These are phyloP conservation scores for Wallacemonas sp. DNA, from an alignment of 208 protist genomes.

Conservation along the genomic window DNA sequence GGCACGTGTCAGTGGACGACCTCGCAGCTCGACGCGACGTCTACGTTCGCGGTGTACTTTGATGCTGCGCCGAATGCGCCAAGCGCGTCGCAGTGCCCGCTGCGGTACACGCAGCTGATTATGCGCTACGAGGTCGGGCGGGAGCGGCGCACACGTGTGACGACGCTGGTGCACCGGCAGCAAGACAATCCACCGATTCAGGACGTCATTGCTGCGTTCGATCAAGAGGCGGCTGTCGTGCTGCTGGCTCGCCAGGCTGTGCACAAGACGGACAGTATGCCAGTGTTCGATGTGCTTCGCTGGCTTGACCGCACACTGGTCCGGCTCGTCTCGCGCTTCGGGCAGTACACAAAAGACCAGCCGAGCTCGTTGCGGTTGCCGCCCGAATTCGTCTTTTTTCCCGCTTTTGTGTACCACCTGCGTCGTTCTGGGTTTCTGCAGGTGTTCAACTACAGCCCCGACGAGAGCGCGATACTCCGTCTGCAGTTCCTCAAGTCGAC, in stretches of 20 bases:
- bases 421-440: conserved; percentile 96
- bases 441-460: conserved; percentile 97
- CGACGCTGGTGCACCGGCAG: conserved; percentile 71
- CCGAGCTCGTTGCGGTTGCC: conserved; percentile 90
- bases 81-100: conserved; percentile 16
- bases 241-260: conserved; percentile 97
- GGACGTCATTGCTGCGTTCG: conserved; percentile 90
- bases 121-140: conserved; percentile 95
- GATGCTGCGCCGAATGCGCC: conserved; percentile 83
- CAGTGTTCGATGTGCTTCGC: conserved; percentile 96
- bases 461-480: conserved; percentile 98
- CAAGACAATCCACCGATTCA: conserved; percentile 46
- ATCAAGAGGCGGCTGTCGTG: conserved; percentile 97
- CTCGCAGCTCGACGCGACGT: conserved; percentile 91
- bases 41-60: conserved; percentile 97
- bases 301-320: conserved; percentile 99
- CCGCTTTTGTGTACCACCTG: conserved; percentile 99
- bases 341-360: conserved; percentile 91
- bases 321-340: conserved; percentile 96
- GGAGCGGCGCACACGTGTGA: conserved; percentile 85
- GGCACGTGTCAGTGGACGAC: conserved; percentile 97
- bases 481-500: conserved; percentile 95
- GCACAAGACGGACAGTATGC: conserved; percentile 95
- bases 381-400: conserved; percentile 95
- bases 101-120: conserved; percentile 93